A percentile compares a stretch with the other conserved stretches of the same genome.
Evolutionary conservation across 139 green algal genomes (phyloP).

Genomic region (Pedinophyceae sp.): DNA sequence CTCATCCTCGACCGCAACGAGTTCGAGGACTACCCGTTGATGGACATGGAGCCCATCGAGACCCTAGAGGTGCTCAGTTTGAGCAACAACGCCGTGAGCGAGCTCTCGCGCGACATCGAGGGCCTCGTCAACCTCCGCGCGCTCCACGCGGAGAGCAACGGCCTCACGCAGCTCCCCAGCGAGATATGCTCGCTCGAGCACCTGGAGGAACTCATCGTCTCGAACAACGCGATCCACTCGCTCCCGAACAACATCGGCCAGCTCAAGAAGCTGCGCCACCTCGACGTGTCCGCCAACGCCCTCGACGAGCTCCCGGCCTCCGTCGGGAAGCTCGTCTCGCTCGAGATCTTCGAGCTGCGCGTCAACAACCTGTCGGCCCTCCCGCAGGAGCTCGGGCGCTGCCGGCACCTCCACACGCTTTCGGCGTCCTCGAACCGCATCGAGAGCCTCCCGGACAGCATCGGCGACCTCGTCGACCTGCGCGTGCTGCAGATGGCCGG

Average conservation of each 20-base stretch:
- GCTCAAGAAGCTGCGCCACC: conserved; percentile 8
- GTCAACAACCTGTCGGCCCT: conserved; percentile 5
- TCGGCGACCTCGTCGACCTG: conserved; percentile 5
- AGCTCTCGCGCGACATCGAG: neutral
- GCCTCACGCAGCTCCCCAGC: neutral
- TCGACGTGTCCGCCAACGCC: conserved; percentile 6
- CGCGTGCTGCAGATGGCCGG: conserved; percentile 1
- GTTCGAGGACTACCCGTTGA: neutral
- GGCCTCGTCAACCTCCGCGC: neutral
- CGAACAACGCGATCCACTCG: conserved; percentile 7
- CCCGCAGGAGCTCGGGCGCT: conserved; percentile 3
- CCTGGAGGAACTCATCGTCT: conserved; percentile 4
- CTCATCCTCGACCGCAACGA: conserved; percentile 1
- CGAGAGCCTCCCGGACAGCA: neutral
- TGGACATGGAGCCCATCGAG: neutral
- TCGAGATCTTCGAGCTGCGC: conserved; percentile 4
- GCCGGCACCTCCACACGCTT: neutral
- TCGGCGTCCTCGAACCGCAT: conserved; percentile 4
- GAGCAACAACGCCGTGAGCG: neutral
- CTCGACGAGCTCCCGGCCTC: neutral
- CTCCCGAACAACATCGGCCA: conserved; percentile 18
- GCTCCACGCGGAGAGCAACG: neutral
- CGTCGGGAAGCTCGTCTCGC: neutral
- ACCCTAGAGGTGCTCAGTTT: conserved; percentile 5
- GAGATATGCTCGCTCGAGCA: neutral